Evolutionary conservation across 1,139 yeast species (phyloP).

Genomic region (Diutina neorugosa): DNA sequence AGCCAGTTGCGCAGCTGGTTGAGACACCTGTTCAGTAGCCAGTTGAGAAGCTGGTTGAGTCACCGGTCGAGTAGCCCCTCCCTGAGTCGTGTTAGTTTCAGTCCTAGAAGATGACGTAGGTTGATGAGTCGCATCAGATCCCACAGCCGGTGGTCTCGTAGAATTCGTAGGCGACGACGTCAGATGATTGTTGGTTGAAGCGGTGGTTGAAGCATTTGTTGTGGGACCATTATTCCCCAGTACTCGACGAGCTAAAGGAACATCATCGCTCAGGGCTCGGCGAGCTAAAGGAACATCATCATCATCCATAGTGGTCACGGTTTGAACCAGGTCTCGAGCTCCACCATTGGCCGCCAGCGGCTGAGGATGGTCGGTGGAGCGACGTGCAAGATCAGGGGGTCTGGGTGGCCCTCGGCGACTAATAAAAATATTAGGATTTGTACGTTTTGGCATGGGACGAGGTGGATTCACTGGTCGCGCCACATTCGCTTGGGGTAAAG

Average conservation of each 20-base stretch:
- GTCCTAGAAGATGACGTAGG: too few species aligned
- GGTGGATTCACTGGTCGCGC: background rate
- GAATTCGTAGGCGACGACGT: too few species aligned
- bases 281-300: background rate
- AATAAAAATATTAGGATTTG: background rate
- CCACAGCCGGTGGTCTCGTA: too few species aligned
- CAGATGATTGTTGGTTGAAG: background rate
- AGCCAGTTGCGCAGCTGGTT: too few species aligned
- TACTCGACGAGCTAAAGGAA: background rate
- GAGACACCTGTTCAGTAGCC: too few species aligned
- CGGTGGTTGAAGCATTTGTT: background rate
- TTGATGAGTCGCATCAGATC: too few species aligned
- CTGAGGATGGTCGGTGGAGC: background rate
- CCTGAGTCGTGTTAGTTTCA: too few species aligned
- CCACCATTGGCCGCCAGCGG: background rate
- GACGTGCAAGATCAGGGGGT: background rate
- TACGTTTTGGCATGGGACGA: background rate
- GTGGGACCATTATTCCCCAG: background rate
- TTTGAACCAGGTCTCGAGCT: background rate
- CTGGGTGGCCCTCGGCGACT: background rate
- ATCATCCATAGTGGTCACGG: background rate
- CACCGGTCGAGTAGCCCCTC: too few species aligned
- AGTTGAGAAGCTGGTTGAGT: too few species aligned
- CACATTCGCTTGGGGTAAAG: too few species aligned
- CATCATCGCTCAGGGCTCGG: background rate